A percentile compares a stretch with the other conserved stretches of the same genome.
These are phyloP conservation scores for Musa troglodytarum DNA, from an alignment of 176 grass and related monocot species.

Conservation along the genomic window DNA sequence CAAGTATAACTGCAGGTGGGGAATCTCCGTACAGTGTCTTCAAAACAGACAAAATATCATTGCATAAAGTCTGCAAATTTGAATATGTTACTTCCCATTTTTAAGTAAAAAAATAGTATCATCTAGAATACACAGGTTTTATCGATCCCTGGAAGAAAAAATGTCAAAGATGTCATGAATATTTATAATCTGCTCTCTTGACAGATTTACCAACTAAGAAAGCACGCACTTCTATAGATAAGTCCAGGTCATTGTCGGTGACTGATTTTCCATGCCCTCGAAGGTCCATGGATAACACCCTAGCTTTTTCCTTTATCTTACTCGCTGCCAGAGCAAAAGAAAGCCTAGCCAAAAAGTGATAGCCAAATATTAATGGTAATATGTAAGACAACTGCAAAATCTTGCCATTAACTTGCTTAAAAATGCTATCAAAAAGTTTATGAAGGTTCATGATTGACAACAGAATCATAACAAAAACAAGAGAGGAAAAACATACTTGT, in stretches of 20 bases:
- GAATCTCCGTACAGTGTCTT: constrained; percentile 64
- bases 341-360: constrained; percentile 42
- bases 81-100: constrained; percentile 4
- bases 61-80: constrained; percentile 61
- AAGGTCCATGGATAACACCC: constrained; percentile 76
- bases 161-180: not conserved
- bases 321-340: constrained; percentile 82
- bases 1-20: constrained; percentile 88
- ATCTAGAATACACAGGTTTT: not conserved
- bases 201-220: not conserved
- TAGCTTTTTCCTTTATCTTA: constrained; percentile 72
- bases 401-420: not conserved
- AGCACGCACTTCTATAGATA: constrained; percentile 75
- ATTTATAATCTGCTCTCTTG: not conserved
- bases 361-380: not conserved
- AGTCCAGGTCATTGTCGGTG: constrained; percentile 68
- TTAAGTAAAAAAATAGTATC: constrained; percentile 8
- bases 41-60: constrained; percentile 70
- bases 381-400: not conserved
- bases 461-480: no score
- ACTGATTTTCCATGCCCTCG: constrained; percentile 81
- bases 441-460: not conserved
- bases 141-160: not conserved
- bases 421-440: not conserved
- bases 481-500: no score